phyloP scores from a whole-genome alignment of 1,284 basidiomycete genomes.

The Naganishia liquefaciens region DNA sequence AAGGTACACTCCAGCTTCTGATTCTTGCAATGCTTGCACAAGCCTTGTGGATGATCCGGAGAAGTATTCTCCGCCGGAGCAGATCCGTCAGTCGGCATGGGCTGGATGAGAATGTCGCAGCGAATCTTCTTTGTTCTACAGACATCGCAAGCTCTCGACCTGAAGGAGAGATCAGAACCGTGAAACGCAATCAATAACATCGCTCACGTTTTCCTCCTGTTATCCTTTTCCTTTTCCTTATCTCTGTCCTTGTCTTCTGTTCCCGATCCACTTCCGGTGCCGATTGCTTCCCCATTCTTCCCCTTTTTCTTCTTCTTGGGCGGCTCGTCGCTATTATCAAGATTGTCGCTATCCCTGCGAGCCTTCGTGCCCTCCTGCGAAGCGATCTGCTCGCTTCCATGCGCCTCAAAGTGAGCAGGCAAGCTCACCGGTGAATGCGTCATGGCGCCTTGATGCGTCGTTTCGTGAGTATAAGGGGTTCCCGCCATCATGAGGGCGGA shows the following conservation, averaged over 20 bases:
- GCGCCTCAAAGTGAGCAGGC: not conserved
- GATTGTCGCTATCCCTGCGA: constrained; percentile 1
- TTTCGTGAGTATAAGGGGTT: not conserved
- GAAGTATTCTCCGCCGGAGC: constrained; percentile 35
- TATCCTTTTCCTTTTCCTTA: constrained; percentile 47
- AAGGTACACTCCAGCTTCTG: constrained; percentile 91
- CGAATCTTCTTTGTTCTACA: constrained; percentile 92
- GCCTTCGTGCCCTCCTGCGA: not conserved
- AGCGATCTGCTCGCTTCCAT: not conserved
- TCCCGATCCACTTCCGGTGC: constrained; percentile 13
- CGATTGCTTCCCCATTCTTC: constrained; percentile 27
- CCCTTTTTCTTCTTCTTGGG: constrained; percentile 45
- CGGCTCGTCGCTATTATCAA: constrained; percentile 15
- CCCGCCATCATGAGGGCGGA: not conserved
- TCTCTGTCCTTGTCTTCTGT: constrained; percentile 21
- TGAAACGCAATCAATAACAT: not conserved
- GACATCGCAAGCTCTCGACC: constrained; percentile 31
- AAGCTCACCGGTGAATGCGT: constrained; percentile 13
- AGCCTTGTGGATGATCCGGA: constrained; percentile 38
- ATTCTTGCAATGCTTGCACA: constrained; percentile 58
- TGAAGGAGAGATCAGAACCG: not conserved
- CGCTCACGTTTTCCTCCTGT: constrained; percentile 34
- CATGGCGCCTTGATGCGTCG: constrained; percentile 3
- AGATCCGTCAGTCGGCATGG: constrained; percentile 26
- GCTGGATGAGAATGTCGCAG: constrained; percentile 46